These are phyloP conservation scores for Penicillium sclerotiorum DNA, from an alignment of 2,329 filamentous ascomycete genomes.

Conservation along the genomic window DNA sequence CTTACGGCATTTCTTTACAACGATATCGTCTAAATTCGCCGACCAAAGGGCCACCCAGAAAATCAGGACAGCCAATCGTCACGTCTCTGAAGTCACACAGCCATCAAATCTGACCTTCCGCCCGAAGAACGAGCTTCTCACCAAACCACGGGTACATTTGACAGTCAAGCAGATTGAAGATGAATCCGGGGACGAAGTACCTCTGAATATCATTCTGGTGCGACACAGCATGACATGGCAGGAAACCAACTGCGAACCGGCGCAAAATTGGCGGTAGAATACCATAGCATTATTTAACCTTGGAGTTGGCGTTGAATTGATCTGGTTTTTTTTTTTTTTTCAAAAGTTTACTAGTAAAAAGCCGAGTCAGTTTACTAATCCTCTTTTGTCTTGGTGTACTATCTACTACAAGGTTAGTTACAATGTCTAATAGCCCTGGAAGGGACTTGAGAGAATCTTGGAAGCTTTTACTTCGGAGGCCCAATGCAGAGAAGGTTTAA, in stretches of 20 bases:
- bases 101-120: not conserved
- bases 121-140: slow-evolving; percentile 6
- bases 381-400: no score
- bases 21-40: slow-evolving; percentile 6
- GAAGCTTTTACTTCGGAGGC: no score
- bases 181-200: slow-evolving; percentile 14
- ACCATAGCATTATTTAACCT: no score
- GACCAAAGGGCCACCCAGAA: not conserved
- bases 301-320: no score
- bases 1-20: slow-evolving; percentile 17
- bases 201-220: slow-evolving; percentile 15
- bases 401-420: no score
- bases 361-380: no score
- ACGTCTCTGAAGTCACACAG: not conserved
- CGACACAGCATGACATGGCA: slow-evolving; percentile 18
- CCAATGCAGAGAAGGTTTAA: no score
- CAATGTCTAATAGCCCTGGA: no score
- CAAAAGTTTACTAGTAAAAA: no score
- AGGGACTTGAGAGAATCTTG: no score
- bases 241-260: slow-evolving; percentile 3
- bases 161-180: slow-evolving; percentile 6
- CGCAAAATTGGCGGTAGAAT: not conserved
- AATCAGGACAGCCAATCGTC: slow-evolving; percentile 1
- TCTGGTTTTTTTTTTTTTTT: no score
- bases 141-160: slow-evolving; percentile 6